phyloP scores from a whole-genome alignment of 2,329 filamentous ascomycete genomes.

The Cladophialophora bantiana region DNA sequence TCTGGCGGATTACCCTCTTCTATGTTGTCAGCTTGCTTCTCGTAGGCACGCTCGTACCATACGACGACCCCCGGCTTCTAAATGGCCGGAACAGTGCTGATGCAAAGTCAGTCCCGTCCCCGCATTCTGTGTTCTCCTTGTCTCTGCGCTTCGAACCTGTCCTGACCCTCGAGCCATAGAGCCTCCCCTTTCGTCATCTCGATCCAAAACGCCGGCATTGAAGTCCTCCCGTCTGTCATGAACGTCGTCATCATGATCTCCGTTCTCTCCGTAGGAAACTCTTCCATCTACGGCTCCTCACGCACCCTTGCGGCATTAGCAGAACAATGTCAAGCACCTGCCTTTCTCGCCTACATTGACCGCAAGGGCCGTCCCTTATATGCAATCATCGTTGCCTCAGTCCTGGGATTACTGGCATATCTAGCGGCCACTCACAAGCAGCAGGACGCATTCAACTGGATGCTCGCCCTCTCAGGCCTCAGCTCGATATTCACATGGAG shows the following conservation, averaged over 20 bases:
- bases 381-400: slow-evolving; percentile 50
- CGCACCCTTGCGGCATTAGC: slow-evolving; percentile 64
- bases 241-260: slow-evolving; percentile 71
- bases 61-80: slow-evolving; percentile 50
- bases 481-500: slow-evolving; percentile 71
- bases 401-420: slow-evolving; percentile 52
- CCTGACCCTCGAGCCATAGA: slow-evolving; percentile 10
- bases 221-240: slow-evolving; percentile 68
- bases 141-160: not conserved
- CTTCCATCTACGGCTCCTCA: slow-evolving; percentile 64
- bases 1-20: slow-evolving; percentile 60
- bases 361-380: slow-evolving; percentile 54
- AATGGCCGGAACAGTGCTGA: slow-evolving; percentile 48
- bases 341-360: slow-evolving; percentile 55
- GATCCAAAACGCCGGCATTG: slow-evolving; percentile 66
- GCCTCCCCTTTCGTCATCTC: slow-evolving; percentile 73
- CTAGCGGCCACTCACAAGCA: slow-evolving; percentile 54
- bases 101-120: slow-evolving; percentile 43
- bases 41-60: slow-evolving; percentile 55
- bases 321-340: slow-evolving; percentile 54
- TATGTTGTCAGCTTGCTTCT: slow-evolving; percentile 57
- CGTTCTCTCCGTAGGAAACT: slow-evolving; percentile 67
- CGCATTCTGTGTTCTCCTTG: not conserved
- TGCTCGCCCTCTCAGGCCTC: slow-evolving; percentile 68
- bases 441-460: slow-evolving; percentile 66